Conservation (phyloP, 257 asterid species). For the Datura wrightii region DNA sequence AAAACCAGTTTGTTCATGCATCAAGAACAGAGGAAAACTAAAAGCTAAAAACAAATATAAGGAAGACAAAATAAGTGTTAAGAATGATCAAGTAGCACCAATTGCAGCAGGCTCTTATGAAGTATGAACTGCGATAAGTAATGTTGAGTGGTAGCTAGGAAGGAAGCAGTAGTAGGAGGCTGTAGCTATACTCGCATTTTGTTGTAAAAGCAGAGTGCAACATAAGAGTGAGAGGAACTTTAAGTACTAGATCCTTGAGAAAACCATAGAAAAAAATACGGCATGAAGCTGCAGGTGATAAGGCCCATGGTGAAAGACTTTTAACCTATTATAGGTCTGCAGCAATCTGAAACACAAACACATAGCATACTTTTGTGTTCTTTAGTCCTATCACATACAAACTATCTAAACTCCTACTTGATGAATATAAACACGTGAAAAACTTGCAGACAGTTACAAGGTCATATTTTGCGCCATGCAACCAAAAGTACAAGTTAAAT, state of each 20-base stretch:
- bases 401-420: neutral
- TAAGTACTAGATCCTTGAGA: conserved; percentile 4
- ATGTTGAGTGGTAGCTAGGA: neutral
- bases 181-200: neutral
- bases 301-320: neutral
- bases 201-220: neutral
- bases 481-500: neutral
- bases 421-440: neutral
- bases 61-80: neutral
- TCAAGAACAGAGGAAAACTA: neutral
- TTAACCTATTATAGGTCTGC: neutral
- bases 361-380: neutral
- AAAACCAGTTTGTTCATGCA: neutral
- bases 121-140: neutral
- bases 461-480: neutral
- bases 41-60: neutral
- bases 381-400: neutral
- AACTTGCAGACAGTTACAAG: conserved; percentile 12
- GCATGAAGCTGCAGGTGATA: neutral
- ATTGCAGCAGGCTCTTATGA: neutral
- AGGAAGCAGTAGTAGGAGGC: neutral
- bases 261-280: neutral
- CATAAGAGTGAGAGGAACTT: neutral
- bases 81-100: conserved; percentile 1
- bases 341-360: conserved; percentile 11